Percentiles rank a stretch among this genome's conserved stretches.
phyloP scores from a whole-genome alignment of 169 alveolate species.

The Eimeria brunetti region DNA sequence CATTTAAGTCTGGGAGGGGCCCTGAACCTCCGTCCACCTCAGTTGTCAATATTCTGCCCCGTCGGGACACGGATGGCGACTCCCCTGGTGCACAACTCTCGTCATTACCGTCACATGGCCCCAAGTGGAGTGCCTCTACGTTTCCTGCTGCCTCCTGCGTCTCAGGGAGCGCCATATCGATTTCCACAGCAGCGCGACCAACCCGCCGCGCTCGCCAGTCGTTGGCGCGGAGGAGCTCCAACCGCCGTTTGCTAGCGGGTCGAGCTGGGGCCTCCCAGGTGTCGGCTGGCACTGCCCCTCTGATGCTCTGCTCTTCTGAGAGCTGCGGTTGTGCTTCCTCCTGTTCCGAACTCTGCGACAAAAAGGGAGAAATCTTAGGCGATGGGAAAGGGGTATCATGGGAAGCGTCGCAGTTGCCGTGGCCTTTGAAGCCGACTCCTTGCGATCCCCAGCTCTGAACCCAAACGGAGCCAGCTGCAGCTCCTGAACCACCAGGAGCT shows the following conservation, averaged over 20 bases:
- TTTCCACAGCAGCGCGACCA: conserved; percentile 44
- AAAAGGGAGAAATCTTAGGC: not conserved
- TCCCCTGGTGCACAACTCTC: not conserved
- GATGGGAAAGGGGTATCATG: not conserved
- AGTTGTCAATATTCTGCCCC: not conserved
- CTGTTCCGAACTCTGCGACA: not conserved
- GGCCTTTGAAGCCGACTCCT: not conserved
- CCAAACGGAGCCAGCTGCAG: not conserved
- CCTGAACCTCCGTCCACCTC: not conserved
- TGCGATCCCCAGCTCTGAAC: not conserved
- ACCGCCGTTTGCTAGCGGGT: conserved; percentile 21
- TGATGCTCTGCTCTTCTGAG: not conserved
- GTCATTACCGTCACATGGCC: not conserved
- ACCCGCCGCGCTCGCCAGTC: conserved; percentile 68
- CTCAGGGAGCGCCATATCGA: conserved; percentile 19
- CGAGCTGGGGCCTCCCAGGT: not conserved
- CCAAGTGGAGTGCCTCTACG: not conserved
- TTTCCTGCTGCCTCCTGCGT: not conserved
- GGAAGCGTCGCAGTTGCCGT: not conserved
- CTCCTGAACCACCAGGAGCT: not conserved
- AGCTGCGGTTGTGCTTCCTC: not conserved
- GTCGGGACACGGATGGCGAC: not conserved
- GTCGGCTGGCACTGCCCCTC: not conserved
- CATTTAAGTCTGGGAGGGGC: conserved; percentile 35
- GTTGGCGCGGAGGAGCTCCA: conserved; percentile 37